Evolutionary conservation across 306 rosid species (phyloP), one percentile per base, ranked within the genome.

Genomic region (Cicer yamashitae): DNA sequence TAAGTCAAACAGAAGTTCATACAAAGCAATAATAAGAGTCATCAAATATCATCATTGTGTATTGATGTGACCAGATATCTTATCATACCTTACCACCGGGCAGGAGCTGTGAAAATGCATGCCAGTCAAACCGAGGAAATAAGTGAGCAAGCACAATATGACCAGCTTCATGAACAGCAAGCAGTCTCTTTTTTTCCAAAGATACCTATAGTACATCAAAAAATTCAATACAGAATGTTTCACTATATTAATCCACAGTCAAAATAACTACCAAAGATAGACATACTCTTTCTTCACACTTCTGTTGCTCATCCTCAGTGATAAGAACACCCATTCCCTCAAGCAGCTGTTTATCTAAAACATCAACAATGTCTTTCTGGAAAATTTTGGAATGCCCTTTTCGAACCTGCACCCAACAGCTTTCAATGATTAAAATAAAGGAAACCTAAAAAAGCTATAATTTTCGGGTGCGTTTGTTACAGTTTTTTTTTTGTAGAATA

Each of bases 271-370:
- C 25, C 15, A 44, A 44, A 40, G 72, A 68, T 25, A 68, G 20
- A 41, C 91, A 25, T 94, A 94, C 97, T 64, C 89, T 92, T 80
- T 87, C 88, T 94, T 92, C 99, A 38, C 87, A 84, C 85, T 90
- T 94, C 81, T 71, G 91, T 81, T 92, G 97, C 89, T 94, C 99
- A 77, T 94, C 99, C 75, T 92, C 99, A 0, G 99, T 92, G 81
- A 94, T 94, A 80, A 92, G 99, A 71, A 94, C 99, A 45, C 99
- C 99, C 97, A 89, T 94, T 58, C 99, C 99, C 92, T 92, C 99
- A 25, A 94, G 97, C 71, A 94, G 84, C 83, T 94, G 97, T 85
- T 94, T 92, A 83, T 94, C 99, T 82, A 94, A 78, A 63, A 94
- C 99, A 83, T 94, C 97, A 77, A 87, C 74, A 76, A 94, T 71